Evolutionary conservation across 2,329 filamentous ascomycete genomes (phyloP).

Genomic region (Aspergillus pseudonomiae): DNA sequence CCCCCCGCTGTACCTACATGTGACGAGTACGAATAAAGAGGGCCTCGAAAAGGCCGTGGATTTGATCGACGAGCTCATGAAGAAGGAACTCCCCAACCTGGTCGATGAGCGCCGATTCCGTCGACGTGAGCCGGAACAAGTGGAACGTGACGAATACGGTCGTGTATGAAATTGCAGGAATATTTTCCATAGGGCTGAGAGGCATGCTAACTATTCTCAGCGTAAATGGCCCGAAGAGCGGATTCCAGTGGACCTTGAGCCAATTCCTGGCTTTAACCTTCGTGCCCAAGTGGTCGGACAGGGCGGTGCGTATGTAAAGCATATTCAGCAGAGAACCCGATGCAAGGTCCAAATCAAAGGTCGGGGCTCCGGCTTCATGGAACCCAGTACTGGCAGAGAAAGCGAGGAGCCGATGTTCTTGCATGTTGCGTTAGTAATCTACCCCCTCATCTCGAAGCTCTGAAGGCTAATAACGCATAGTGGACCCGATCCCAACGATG

Average conservation of each 20-base stretch:
- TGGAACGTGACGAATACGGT: conserved; percentile 89
- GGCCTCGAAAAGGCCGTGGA: conserved; percentile 86
- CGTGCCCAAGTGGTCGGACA: conserved; percentile 95
- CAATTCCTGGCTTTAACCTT: conserved; percentile 91
- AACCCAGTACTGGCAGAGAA: conserved; percentile 82
- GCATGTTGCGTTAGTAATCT: conserved; percentile 74
- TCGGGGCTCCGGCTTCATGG: conserved; percentile 90
- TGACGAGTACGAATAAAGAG: conserved; percentile 88
- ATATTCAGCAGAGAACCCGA: conserved; percentile 92
- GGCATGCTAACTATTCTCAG: conserved; percentile 49
- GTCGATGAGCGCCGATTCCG: conserved; percentile 94
- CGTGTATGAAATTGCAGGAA: conserved; percentile 59
- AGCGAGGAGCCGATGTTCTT: conserved; percentile 97
- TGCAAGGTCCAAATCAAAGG: conserved; percentile 99
- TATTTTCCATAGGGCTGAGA: not conserved
- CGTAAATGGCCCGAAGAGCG: conserved; percentile 99
- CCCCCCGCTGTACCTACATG: conserved; percentile 90
- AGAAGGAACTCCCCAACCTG: conserved; percentile 91
- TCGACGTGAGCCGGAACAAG: conserved; percentile 73
- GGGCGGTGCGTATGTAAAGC: conserved; percentile 93
- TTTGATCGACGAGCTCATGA: conserved; percentile 93
- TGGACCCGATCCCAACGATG: conserved; percentile 83
- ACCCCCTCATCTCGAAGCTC: not conserved
- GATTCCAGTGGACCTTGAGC: conserved; percentile 87
- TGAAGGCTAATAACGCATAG: conserved; percentile 53